Evolutionary conservation across 306 rosid species (phyloP).

Genomic region (Benincasa hispida): DNA sequence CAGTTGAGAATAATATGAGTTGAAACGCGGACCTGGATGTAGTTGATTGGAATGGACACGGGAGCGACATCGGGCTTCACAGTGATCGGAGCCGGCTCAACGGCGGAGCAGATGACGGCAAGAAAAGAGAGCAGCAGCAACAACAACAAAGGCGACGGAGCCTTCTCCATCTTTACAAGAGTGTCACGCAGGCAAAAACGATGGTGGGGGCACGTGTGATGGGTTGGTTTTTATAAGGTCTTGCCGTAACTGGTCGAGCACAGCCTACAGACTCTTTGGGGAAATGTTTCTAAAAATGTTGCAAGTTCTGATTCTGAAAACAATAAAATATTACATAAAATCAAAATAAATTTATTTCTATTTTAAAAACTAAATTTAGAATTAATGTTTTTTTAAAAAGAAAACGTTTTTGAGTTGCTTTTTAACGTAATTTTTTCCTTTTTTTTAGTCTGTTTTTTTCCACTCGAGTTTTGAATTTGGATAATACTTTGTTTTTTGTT

Average conservation of each 20-base stretch:
- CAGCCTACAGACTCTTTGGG: background rate
- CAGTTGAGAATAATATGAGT: background rate
- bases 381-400: no score
- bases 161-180: background rate
- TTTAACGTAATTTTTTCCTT: no score
- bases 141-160: conserved; percentile 4
- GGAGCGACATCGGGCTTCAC: conserved; percentile 26
- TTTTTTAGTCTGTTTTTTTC: no score
- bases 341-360: no score
- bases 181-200: background rate
- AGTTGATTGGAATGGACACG: conserved; percentile 15
- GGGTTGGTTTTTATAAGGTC: background rate
- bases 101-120: conserved; percentile 16
- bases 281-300: background rate
- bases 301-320: no score
- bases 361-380: no score
- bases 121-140: conserved; percentile 19
- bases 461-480: no score
- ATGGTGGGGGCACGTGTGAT: background rate
- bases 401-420: no score
- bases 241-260: background rate
- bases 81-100: conserved; percentile 8
- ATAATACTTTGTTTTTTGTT: no score
- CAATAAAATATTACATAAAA: no score
- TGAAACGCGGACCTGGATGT: conserved; percentile 14